phyloP scores from a whole-genome alignment of 176 grass and related monocot genomes.

The Eleusine indica region DNA sequence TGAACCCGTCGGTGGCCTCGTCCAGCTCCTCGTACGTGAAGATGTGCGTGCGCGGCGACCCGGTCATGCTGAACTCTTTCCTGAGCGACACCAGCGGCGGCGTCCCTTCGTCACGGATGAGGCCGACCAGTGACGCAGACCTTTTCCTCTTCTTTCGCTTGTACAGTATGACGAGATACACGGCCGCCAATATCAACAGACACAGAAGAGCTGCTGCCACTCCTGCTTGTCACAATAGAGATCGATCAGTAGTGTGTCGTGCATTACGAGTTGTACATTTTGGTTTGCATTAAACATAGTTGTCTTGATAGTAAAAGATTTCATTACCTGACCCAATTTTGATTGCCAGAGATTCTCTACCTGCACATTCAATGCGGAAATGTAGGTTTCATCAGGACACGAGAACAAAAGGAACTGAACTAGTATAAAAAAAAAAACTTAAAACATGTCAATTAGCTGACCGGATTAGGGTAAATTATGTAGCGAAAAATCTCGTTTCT shows the following conservation, averaged over 20 bases:
- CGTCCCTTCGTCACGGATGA: neutral
- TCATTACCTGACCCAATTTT: slow-evolving; percentile 40
- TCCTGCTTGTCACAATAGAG: slow-evolving; percentile 23
- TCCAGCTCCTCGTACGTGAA: slow-evolving; percentile 65
- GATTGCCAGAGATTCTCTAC: neutral
- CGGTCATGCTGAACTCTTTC: slow-evolving; percentile 44
- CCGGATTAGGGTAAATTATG: neutral
- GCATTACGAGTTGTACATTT: neutral
- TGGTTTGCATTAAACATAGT: neutral
- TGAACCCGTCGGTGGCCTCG: slow-evolving; percentile 57
- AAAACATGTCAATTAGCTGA: neutral
- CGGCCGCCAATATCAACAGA: neutral
- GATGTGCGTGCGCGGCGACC: slow-evolving; percentile 25
- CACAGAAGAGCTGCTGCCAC: neutral
- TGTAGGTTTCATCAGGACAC: neutral
- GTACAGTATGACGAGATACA: neutral
- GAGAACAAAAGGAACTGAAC: neutral
- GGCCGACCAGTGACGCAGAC: slow-evolving; percentile 25
- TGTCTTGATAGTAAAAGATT: neutral
- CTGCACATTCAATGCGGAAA: slow-evolving; percentile 5
- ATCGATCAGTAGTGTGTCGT: neutral
- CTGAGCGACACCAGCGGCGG: slow-evolving; percentile 11
- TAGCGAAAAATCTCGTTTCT: too few species aligned
- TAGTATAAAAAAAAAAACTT: neutral
- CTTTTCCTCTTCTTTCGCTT: slow-evolving; percentile 18